Base-by-base conservation (phyloP, 768 basidiomycete genomes). In the Scleroderma bovista region DNA sequence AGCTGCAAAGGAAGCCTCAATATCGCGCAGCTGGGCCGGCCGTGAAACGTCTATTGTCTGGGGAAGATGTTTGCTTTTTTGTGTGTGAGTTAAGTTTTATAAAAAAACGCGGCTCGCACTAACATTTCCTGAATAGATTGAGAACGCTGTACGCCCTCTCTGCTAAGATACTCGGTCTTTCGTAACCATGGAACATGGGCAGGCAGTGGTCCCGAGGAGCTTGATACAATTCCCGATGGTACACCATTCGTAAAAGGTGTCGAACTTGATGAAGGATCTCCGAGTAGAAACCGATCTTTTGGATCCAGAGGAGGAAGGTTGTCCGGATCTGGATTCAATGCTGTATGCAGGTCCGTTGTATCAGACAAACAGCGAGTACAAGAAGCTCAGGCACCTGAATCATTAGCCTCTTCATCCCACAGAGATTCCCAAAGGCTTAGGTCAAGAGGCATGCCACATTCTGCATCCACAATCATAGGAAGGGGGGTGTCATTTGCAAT, bases 401-500 rank as follows among this genome's bases (percentile, higher is more conserved):
- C 80, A 61, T 84, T 78, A 3, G 76, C 86, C 38, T 81, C 81
- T 52, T 91, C 88, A 44, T 87, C 83, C 90, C 88, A 93, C 16
- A 95, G 69, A 32, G 80, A 86, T 48, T 86, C 84, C 77, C 84
- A 93, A 48, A 77, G 79, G 16, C 87, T 86, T 42, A 95, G 71
- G 64, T 98, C 91, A 22, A 99, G 69, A 0, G 94, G 93, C 93
- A 99, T 94, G 0, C 96, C 96, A 57, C 86, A 86, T 65, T 99
- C 96, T 1, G 90, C 91, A 58, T 99, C 96, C 1, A 97, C 86
- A 56, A 98, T 86, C 91, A 98, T 93, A 0, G 96, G 95, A 17
- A 96, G 65, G 0, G 88, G 86, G 11, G 83, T 81, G 43, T 91
- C 89, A 47, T 83, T 81, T 1, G 88, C 86, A 33, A 96, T 71